Base-by-base conservation (phyloP, 495 filamentous ascomycete genomes). In the Rusavskia elegans region DNA sequence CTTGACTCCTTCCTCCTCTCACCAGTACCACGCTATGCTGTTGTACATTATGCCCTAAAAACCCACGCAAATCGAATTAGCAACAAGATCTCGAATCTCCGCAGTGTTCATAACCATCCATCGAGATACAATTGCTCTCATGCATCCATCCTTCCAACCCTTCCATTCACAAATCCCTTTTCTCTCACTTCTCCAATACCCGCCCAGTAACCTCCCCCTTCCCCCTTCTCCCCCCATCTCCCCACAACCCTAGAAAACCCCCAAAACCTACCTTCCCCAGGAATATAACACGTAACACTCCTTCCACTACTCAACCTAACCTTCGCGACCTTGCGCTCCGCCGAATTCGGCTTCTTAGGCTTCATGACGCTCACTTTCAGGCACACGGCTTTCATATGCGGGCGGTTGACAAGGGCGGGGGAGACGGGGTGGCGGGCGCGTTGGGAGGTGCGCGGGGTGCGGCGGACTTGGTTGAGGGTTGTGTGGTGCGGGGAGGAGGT, bases 271-370 rank as follows among this genome's bases (percentile, higher is more conserved):
- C 81, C 90, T 78, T 97, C 87, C 57, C 92, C 93, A 19, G 87
- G 86, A 60, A 98, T 98, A 74, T 93, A 95, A 52, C 81, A 81
- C 51, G 83, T 94, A 55, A 98, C 74, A 51, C 89, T 74, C 64
- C 81, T 85, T 57, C 92, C 93, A 59, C 77, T 87, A 57, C 86
- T 92, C 67, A 98, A 71, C 54, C 89, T 69, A 16, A 98, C 82
- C 65, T 88, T 83, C 1, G 89, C 89, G 23, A 83, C 85, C 73
- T 98, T 98, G 44, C 92, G 70, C 69, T 95, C 87, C 30, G 85
- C 93, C 17, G 92, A 98, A 65, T 98, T 98, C 42, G 92, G 92
- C 70, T 98, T 98, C 81, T 98, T 97, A 21, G 92, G 92, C 63
- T 89, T 89, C 60, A 85, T 89, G 42, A 87, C 82, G 62, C 81